phyloP scores from a whole-genome alignment of 371 early-diverging fungal species.

The Rhizomucor miehei region DNA sequence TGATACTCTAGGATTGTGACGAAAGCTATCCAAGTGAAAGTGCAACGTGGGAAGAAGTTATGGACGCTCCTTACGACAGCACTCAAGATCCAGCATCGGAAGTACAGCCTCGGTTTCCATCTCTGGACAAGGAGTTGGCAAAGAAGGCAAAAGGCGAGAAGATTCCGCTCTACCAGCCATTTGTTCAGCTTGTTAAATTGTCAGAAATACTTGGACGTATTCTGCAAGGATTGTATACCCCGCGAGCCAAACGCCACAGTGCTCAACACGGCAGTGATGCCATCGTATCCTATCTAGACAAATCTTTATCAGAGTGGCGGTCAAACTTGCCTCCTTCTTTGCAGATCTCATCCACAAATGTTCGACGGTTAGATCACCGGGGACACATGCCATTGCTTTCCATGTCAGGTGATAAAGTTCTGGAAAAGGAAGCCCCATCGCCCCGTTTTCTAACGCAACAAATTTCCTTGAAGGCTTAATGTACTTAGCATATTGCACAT shows the following conservation, averaged over 20 bases:
- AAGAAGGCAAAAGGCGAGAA: conserved; percentile 28
- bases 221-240: conserved; percentile 46
- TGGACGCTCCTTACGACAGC: conserved; percentile 25
- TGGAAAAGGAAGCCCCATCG: neutral
- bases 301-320: conserved; percentile 43
- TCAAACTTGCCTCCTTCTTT: conserved; percentile 35
- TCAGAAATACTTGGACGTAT: conserved; percentile 47
- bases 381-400: conserved; percentile 33
- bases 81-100: conserved; percentile 6
- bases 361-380: conserved; percentile 23
- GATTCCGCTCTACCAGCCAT: conserved; percentile 46
- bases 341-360: conserved; percentile 32
- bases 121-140: conserved; percentile 29
- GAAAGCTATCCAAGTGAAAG: conserved; percentile 38
- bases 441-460: neutral
- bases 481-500: conserved; percentile 48
- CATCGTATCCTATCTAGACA: conserved; percentile 39
- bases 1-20: conserved; percentile 31
- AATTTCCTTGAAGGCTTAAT: conserved; percentile 33
- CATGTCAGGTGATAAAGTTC: conserved; percentile 33
- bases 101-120: conserved; percentile 27
- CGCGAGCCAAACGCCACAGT: conserved; percentile 44
- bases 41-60: conserved; percentile 42
- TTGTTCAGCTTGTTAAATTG: conserved; percentile 43
- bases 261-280: conserved; percentile 49